These are phyloP conservation scores for Komagataella pastoris DNA, from an alignment of 805 yeast genomes.

Conservation along the genomic window DNA sequence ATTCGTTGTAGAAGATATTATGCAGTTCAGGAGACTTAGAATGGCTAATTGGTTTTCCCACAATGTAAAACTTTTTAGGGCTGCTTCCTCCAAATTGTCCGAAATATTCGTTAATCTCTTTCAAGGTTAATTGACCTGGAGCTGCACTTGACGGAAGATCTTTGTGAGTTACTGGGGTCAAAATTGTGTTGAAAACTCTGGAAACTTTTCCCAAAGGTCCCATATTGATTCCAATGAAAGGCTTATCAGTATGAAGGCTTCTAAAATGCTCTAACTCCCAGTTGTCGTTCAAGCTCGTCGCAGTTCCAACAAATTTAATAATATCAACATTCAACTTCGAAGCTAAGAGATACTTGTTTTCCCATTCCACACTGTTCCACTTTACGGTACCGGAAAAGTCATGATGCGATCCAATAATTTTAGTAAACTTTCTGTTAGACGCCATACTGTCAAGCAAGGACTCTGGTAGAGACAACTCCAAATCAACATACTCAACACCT, in stretches of 20 bases:
- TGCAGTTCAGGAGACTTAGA: conserved; percentile 87
- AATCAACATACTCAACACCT: conserved; percentile 72
- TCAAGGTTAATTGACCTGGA: conserved; percentile 63
- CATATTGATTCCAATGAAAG: conserved; percentile 78
- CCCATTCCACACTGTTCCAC: conserved; percentile 71
- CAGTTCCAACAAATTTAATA: conserved; percentile 75
- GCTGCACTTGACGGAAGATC: conserved; percentile 61
- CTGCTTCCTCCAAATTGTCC: conserved; percentile 49
- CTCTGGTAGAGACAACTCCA: conserved; percentile 61
- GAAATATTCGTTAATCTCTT: conserved; percentile 46
- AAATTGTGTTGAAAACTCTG: conserved; percentile 55
- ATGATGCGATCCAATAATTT: conserved; percentile 74
- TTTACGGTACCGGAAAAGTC: conserved; percentile 48
- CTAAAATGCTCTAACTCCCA: conserved; percentile 60
- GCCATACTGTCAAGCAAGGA: conserved; percentile 37
- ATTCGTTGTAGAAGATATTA: conserved; percentile 58
- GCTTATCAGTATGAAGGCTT: conserved; percentile 33
- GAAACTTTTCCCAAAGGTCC: conserved; percentile 67
- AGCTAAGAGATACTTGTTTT: conserved; percentile 56
- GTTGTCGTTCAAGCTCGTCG: conserved; percentile 54
- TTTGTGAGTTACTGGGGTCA: conserved; percentile 79
- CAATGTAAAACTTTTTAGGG: conserved; percentile 50
- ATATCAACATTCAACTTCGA: conserved; percentile 52
- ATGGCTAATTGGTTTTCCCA: conserved; percentile 74
- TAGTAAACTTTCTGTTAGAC: conserved; percentile 43